phyloP scores from a whole-genome alignment of 257 asterid genomes.

The Ilex asprella region DNA sequence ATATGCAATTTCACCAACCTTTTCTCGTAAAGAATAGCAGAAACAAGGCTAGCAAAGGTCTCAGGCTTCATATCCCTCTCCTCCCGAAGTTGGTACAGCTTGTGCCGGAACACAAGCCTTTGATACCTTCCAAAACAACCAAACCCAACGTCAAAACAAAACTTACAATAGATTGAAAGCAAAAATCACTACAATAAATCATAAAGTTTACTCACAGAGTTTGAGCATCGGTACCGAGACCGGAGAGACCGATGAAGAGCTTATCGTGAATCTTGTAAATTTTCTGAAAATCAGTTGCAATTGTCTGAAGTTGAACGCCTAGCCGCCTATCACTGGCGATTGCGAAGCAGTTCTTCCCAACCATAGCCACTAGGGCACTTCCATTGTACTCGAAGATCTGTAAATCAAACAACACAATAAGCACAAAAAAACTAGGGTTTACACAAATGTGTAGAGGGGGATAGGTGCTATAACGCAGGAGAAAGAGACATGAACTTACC shows the following conservation, averaged over 20 bases:
- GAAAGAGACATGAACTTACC: no score
- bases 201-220: constrained; percentile 47
- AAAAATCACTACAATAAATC: not conserved
- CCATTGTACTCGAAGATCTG: constrained; percentile 97
- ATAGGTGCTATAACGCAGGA: no score
- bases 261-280: constrained; percentile 71
- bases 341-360: constrained; percentile 91
- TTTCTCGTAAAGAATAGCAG: constrained; percentile 82
- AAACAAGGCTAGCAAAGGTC: constrained; percentile 95
- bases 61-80: constrained; percentile 98
- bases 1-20: constrained; percentile 37
- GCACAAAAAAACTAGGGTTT: no score
- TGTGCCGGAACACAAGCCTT: constrained; percentile 51
- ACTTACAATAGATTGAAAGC: not conserved
- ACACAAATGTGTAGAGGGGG: no score
- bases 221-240: constrained; percentile 87
- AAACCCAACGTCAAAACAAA: not conserved
- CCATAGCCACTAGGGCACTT: constrained; percentile 94
- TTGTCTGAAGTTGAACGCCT: constrained; percentile 88
- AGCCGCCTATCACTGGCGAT: constrained; percentile 87
- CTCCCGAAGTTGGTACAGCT: constrained; percentile 42
- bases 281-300: constrained; percentile 83
- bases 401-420: not conserved
- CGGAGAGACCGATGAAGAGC: constrained; percentile 84
- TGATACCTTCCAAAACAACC: constrained; percentile 50